Evolutionary conservation across 805 yeast genomes (phyloP), one percentile per base, ranked within the genome.

Genomic region (Nakazawaea wyomingensis): DNA sequence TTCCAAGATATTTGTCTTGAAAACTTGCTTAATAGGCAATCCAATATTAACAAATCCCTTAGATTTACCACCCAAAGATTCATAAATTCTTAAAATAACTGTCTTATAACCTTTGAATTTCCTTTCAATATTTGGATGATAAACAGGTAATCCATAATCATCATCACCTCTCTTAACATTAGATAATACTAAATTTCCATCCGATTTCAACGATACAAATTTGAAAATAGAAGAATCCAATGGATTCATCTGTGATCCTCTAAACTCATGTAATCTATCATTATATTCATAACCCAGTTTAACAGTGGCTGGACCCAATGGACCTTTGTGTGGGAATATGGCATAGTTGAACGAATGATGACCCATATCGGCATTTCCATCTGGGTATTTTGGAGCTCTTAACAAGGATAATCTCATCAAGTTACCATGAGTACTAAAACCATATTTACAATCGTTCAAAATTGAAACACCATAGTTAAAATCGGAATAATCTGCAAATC

Each of bases 321-420:
- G 62, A 3, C 96, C 96, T 17, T 56, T 52, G 60, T 91, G 99
- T 4, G 98, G 97, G 46, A 77, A 74, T 29, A 91, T 62, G 0
- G 95, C 95, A 62, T 90, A 93, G 48, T 79, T 79, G 66, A 93
- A 85, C 45, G 68, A 69, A 61, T 91, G 99, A 16, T 65, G 57
- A 3, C 96, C 98, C 85, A 93, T 88, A 60, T 91, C 99, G 7
- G 98, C 97, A 57, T 79, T 72, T 7, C 82, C 90, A 71, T 91
- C 99, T 0, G 99, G 99, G 17, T 88, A 85, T 63, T 93, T 91
- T 24, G 99, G 89, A 11, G 96, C 78, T 57, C 99, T 80, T 55
- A 91, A 66, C 48, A 93, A 66, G 1, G 96, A 86, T 39, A 93
- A 68, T 37, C 96, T 79, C 80, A 91, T 85, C 57, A 80, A 62